Percentiles rank a stretch among this genome's conserved stretches.
These are phyloP conservation scores for Citrus sp. DNA, from an alignment of 345 rosid genomes.

Conservation along the genomic window DNA sequence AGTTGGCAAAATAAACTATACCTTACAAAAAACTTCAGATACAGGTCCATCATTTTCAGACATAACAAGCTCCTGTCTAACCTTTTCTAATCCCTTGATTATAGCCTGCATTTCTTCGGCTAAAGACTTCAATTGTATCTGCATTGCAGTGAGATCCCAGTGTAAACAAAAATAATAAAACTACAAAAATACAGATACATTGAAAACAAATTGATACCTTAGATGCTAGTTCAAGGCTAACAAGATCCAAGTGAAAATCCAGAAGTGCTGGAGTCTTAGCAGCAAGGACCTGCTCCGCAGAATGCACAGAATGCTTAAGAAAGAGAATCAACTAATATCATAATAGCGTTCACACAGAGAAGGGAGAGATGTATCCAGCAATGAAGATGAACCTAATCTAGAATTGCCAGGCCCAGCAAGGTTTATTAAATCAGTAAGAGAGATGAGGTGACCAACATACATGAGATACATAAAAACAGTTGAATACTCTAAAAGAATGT, in stretches of 20 bases:
- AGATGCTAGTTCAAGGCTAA: constrained; percentile 78
- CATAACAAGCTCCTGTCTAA: constrained; percentile 80
- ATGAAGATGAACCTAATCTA: constrained; percentile 2
- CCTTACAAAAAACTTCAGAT: constrained; percentile 84
- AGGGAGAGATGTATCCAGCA: neutral
- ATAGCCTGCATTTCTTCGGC: constrained; percentile 99
- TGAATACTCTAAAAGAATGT: neutral
- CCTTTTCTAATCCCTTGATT: constrained; percentile 89
- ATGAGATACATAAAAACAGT: neutral
- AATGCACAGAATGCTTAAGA: constrained; percentile 18
- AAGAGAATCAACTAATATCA: neutral
- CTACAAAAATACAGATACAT: neutral
- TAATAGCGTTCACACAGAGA: neutral
- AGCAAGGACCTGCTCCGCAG: constrained; percentile 62
- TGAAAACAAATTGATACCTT: constrained; percentile 51
- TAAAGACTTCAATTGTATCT: constrained; percentile 94
- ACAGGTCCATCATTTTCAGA: constrained; percentile 96
- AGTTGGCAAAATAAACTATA: constrained; percentile 18
- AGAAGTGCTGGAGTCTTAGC: constrained; percentile 69
- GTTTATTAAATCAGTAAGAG: neutral
- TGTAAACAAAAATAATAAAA: constrained; percentile 14
- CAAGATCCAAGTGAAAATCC: constrained; percentile 80
- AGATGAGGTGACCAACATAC: neutral
- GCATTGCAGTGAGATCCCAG: constrained; percentile 23
- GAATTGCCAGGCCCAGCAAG: neutral